Percentiles rank a stretch among this genome's conserved stretches.
Evolutionary conservation across 176 grass and related monocot genomes (phyloP).

Genomic region (Triticum urartu): DNA sequence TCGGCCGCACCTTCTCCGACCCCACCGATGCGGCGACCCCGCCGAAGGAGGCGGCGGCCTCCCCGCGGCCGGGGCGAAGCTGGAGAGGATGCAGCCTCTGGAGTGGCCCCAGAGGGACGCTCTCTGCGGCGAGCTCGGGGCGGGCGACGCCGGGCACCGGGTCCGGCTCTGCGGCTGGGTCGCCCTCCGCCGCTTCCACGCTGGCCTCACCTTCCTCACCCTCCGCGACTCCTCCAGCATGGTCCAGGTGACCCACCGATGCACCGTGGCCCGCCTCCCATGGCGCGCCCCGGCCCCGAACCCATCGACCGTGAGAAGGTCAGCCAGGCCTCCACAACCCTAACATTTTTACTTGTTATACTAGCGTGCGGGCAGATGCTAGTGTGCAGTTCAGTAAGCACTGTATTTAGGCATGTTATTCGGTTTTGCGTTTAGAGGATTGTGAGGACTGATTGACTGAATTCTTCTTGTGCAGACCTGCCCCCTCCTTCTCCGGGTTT

Average conservation of each 20-base stretch:
- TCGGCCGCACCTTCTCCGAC: no score
- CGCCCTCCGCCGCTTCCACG: constrained; percentile 61
- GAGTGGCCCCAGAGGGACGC: constrained; percentile 59
- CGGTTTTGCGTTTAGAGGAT: no score
- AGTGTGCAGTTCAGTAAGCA: no score
- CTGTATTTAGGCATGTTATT: no score
- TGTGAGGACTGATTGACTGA: no score
- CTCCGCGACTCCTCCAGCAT: constrained; percentile 37
- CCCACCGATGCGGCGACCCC: constrained; percentile 22
- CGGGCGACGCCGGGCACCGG: constrained; percentile 50
- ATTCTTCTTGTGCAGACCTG: constrained; percentile 68
- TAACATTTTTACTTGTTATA: no score
- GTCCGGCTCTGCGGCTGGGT: constrained; percentile 90
- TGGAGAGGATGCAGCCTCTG: constrained; percentile 34
- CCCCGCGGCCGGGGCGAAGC: neutral
- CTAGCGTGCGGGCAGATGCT: no score
- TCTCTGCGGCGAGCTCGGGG: constrained; percentile 61
- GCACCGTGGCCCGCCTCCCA: constrained; percentile 56
- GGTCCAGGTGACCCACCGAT: constrained; percentile 51
- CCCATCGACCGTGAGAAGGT: constrained; percentile 96
- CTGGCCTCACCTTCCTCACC: constrained; percentile 48
- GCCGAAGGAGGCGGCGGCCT: neutral
- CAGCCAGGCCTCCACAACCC: neutral
- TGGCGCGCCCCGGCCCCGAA: constrained; percentile 56
- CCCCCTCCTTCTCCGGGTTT: constrained; percentile 87